Base-by-base conservation (phyloP, 2,329 filamentous ascomycete genomes). In the Torrubiella hemipterigena region DNA sequence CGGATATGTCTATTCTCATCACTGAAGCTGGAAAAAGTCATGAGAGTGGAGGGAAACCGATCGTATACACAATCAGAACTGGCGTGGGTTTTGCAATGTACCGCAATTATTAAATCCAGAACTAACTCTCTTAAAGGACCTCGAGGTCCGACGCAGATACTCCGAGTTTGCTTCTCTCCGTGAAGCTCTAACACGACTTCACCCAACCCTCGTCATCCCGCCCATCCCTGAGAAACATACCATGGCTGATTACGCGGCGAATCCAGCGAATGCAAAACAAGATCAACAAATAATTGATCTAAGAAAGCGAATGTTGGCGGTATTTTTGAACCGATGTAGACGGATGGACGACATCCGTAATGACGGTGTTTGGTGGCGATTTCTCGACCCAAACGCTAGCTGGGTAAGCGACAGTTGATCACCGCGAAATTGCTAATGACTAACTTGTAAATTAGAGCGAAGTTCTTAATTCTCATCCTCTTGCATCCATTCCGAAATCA, bases 141-240 rank as follows among this genome's bases (percentile, higher is more conserved):
- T 98, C 32, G 87, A 96, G 62, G 91, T 98, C 33, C 80, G 89
- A 46, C 75, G 91, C 46, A 74, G 91, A 47, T 98, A 98, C 57
- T 98, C 91, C 1, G 91, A 98, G 55, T 98, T 98, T 49, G 81
- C 84, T 21, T 94, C 89, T 12, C 63, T 98, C 35, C 75, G 91
- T 47, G 79, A 86, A 46, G 89, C 89, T 3, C 70, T 98, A 17
- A 86, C 87, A 28, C 81, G 82, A 45, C 70, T 98, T 39, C 93
- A 98, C 51, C 91, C 93, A 7, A 98, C 91, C 0, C 69, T 98
- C 25, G 82, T 98, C 46, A 82, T 98, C 31, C 93, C 91, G 7
- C 91, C 91, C 4, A 98, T 98, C 47, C 91, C 91, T 15, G 93
- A 98, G 60, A 98, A 98, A 58, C 91, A 98, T 56, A 91, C 86